phyloP scores from a whole-genome alignment of 371 early-diverging fungal genomes.

The Nematocida homosporus region DNA sequence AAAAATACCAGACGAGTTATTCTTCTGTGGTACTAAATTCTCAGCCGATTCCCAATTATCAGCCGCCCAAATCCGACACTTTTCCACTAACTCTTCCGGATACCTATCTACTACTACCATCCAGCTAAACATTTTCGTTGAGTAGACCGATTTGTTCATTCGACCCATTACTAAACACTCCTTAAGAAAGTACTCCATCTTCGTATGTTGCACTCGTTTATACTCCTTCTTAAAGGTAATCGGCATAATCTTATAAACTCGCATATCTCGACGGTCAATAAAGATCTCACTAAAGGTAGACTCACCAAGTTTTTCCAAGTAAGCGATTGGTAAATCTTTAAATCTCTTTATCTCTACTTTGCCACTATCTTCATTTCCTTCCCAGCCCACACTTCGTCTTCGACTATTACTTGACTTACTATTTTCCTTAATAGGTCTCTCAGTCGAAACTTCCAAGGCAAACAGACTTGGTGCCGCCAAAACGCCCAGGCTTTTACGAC shows the following conservation, averaged over 20 bases:
- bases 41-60: constrained; percentile 13
- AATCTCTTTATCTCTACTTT: constrained; percentile 1
- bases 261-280: background rate
- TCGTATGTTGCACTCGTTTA: constrained; percentile 32
- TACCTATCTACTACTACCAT: constrained; percentile 11
- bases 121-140: constrained; percentile 17
- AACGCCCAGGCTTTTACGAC: constrained; percentile 14
- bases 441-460: background rate
- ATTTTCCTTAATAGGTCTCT: no score
- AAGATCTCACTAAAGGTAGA: constrained; percentile 52
- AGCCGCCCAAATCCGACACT: constrained; percentile 16
- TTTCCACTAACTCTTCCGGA: background rate
- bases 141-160: constrained; percentile 31
- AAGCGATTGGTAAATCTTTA: background rate
- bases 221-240: constrained; percentile 22
- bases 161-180: constrained; percentile 49
- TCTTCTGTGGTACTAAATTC: constrained; percentile 44
- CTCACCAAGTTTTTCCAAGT: constrained; percentile 41
- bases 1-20: constrained; percentile 53
- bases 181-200: constrained; percentile 34
- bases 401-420: no score
- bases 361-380: no score
- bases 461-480: background rate
- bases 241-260: constrained; percentile 45
- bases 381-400: no score